A percentile compares a stretch with the other conserved stretches of the same genome.
phyloP scores from a whole-genome alignment of 345 rosid genomes.

The Gossypium thurberi region DNA sequence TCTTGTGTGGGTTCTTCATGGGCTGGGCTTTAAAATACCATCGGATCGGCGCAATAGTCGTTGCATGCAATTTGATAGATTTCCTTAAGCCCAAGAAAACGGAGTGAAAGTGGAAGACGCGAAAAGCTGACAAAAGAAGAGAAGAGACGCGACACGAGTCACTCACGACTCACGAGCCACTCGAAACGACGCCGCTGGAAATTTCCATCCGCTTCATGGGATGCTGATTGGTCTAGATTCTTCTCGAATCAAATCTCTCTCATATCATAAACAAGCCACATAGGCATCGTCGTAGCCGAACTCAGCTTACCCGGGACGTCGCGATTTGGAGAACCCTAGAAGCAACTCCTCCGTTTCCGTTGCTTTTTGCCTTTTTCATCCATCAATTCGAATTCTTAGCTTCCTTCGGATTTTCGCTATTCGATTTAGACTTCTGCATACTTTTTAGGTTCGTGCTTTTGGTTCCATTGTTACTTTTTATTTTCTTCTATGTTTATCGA shows the following conservation, averaged over 20 bases:
- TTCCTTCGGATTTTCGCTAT: neutral
- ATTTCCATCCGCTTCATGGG: neutral
- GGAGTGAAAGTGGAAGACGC: neutral
- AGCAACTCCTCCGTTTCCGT: neutral
- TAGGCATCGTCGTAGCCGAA: neutral
- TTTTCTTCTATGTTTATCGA: neutral
- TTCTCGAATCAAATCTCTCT: constrained; percentile 12
- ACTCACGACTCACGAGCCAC: neutral
- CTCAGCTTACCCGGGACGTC: constrained; percentile 1
- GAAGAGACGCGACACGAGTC: neutral
- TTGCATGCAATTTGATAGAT: neutral
- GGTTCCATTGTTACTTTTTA: neutral
- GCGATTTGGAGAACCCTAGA: constrained; percentile 3
- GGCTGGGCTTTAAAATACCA: neutral
- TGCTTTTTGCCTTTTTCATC: neutral
- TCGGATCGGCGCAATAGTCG: neutral
- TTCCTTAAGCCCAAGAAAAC: neutral
- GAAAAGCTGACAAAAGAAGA: neutral
- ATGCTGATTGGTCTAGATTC: constrained; percentile 10
- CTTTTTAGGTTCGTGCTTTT: neutral
- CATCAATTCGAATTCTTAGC: neutral
- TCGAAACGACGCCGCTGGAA: neutral
- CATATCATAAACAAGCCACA: neutral
- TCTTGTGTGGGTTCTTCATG: neutral
- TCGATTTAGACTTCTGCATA: neutral